Conservation (phyloP, 768 basidiomycete genomes). For the Daedalea quercina region DNA sequence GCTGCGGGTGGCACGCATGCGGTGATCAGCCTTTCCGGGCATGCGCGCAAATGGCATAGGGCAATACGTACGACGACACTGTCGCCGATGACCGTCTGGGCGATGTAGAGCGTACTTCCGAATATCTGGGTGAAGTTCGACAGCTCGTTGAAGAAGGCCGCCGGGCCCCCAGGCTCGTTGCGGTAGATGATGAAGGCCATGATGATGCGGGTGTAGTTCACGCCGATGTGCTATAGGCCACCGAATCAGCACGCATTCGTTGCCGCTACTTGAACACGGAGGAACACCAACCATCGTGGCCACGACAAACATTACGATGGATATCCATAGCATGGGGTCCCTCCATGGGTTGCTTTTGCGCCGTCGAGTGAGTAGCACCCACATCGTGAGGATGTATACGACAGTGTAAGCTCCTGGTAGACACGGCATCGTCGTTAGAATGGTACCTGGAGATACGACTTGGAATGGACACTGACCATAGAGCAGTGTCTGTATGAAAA, state of each 20-base stretch:
- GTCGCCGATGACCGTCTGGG: conserved; percentile 34
- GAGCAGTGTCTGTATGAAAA: conserved; percentile 5
- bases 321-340: conserved; percentile 4
- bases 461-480: not conserved
- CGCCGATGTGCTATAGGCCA: conserved; percentile 26
- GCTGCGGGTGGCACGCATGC: not conserved
- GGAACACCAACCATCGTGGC: conserved; percentile 26
- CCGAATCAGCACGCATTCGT: not conserved
- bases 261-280: conserved; percentile 26
- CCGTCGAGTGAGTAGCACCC: not conserved
- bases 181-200: conserved; percentile 27
- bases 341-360: not conserved
- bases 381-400: conserved; percentile 4
- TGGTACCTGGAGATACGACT: too few species aligned
- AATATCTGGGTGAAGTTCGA: conserved; percentile 31
- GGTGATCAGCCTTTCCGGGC: conserved; percentile 15
- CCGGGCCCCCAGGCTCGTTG: conserved; percentile 15
- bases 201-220: conserved; percentile 30
- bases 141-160: conserved; percentile 27
- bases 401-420: conserved; percentile 1
- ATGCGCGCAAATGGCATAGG: not conserved
- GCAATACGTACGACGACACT: conserved; percentile 1
- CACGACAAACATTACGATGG: conserved; percentile 22
- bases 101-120: conserved; percentile 29
- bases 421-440: not conserved